Base-by-base conservation (phyloP, 2,329 filamentous ascomycete species). In the Diaporthe eres region DNA sequence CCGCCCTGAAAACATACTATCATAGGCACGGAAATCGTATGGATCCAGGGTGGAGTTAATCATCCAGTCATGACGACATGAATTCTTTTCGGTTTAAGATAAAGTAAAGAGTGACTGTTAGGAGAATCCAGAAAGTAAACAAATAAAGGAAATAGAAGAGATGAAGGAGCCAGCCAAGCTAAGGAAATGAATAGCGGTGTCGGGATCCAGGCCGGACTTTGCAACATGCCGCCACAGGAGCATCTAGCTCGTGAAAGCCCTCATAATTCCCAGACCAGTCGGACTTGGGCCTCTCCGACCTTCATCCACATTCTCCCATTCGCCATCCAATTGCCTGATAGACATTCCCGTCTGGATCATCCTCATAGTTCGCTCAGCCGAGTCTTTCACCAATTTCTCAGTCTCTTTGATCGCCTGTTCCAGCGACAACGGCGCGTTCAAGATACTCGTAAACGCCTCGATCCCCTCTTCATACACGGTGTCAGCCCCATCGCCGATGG, bases 381-480 rank as follows among this genome's bases (percentile, higher is more conserved):
- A 78, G 57, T 83, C 80, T 39, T 57, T 77, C 42, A 82, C 68
- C 19, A 83, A 77, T 60, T 75, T 75, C 68, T 81, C 78, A 3
- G 81, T 79, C 10, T 81, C 77, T 15, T 60, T 74, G 31, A 83
- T 79, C 4, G 82, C 82, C 19, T 81, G 78, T 15, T 81, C 81
- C 58, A 83, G 72, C 4, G 79, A 75, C 25, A 73, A 78, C 8
- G 82, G 82, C 2, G 77, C 76, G 58, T 82, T 81, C 60, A 83
- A 58, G 53, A 83, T 83, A 19, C 80, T 81, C 3, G 80, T 74
- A 65, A 79, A 82, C 0, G 81, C 82, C 71, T 82, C 81, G 44
- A 85, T 83, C 0, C 84, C 84, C 34, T 79, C 80, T 17, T 80
- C 79, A 70, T 84, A 84, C 53, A n/a, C 79, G 77, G 74, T 84